Evolutionary conservation across 345 rosid genomes (phyloP).

Genomic region (Psidium friedrichsthalianum): DNA sequence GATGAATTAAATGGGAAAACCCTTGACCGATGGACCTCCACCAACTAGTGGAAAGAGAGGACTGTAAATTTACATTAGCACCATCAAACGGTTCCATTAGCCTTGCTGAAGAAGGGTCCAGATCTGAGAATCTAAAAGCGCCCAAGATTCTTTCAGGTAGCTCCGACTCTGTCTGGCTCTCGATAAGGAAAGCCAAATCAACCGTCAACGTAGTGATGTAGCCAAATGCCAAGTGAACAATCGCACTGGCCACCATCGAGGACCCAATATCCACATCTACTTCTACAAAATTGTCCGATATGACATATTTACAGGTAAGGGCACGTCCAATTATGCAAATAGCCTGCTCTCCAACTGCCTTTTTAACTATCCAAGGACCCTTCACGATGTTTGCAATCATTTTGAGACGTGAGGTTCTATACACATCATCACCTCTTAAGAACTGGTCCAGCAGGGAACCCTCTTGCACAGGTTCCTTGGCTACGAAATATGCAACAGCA

Average conservation of each 20-base stretch:
- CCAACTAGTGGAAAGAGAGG: conserved; percentile 45
- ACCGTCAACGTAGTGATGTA: conserved; percentile 81
- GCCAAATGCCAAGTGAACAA: conserved; percentile 89
- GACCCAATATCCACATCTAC: conserved; percentile 94
- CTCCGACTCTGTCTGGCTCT: conserved; percentile 70
- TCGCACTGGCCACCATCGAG: conserved; percentile 90
- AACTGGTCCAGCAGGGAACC: conserved; percentile 69
- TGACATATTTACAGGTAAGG: conserved; percentile 47
- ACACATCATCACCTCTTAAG: conserved; percentile 69
- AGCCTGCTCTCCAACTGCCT: conserved; percentile 98
- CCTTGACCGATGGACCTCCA: conserved; percentile 87
- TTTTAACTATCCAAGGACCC: conserved; percentile 96
- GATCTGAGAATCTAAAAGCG: conserved; percentile 71
- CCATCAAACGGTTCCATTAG: conserved; percentile 18
- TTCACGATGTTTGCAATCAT: conserved; percentile 87
- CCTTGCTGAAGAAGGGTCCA: conserved; percentile 58
- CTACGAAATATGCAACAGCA: conserved; percentile 75
- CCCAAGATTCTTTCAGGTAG: conserved; percentile 81
- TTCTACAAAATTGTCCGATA: conserved; percentile 48
- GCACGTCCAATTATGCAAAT: conserved; percentile 89
- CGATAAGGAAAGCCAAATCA: conserved; percentile 81
- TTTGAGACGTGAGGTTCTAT: conserved; percentile 72
- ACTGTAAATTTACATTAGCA: conserved; percentile 12
- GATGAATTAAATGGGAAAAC: conserved; percentile 53
- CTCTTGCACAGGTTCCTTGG: conserved; percentile 46